Base-by-base conservation (phyloP, 768 basidiomycete genomes). In the Boletus reticuloceps region DNA sequence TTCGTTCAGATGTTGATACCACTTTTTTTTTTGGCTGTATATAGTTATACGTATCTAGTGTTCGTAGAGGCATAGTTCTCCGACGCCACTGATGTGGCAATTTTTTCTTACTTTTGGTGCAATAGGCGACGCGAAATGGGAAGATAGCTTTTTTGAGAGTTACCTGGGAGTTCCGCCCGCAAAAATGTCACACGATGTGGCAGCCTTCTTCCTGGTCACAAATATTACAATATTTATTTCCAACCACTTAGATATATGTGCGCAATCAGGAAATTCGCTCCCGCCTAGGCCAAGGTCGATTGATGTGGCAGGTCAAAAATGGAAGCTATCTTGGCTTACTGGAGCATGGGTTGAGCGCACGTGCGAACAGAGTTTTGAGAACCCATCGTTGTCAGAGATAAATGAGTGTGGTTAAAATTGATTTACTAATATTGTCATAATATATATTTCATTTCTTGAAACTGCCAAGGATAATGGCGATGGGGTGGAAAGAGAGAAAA, bases 41-140 rank as follows among this genome's bases (percentile, higher is more conserved):
- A 68, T 70, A 68, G 69, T 68, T 68, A 68, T 68, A 58, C 47
- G 20, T 68, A 70, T 68, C 56, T 66, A 66, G 60, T 45, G 46
- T 41, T 45, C 34, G 47, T 58, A 67, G 65, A 65, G 27, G 34
- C 38, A 9, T 49, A 31, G 41, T 47, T 31, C 37, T 20, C 31
- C 48, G 44, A 47, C 46, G 44, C 53, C 50, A 47, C 51, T 39
- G 17, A 39, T 19, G 19, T 13, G 20, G 38, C 20, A 38, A 12
- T 32, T 25, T 42, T 44, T 5, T 13, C 41, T 36, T 12, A 39
- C 8, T 39, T 19, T 41, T 14, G 27, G 36, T 42, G 43, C 45
- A 38, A 38, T 48, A 44, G 50, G 65, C 40, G 56, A 58, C 55
- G 45, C 62, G 51, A 64, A 58, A 51, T 51, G 29, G 29, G 59